phyloP scores from a whole-genome alignment of 2,329 filamentous ascomycete species.

The Penicillium psychrosexuale region DNA sequence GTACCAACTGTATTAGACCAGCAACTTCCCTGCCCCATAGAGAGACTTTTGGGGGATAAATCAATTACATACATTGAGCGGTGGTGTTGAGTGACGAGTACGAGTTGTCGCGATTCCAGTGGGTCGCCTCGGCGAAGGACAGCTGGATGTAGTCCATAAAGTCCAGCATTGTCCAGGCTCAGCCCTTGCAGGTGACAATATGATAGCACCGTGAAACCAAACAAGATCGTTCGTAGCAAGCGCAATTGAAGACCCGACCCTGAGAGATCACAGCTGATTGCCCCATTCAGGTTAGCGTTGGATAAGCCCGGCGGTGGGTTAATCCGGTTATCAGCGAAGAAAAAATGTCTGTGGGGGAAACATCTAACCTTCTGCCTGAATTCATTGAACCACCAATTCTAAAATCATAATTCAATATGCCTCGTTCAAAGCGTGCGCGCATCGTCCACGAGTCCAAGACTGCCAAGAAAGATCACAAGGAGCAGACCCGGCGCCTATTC shows the following conservation, averaged over 20 bases:
- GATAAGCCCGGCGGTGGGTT: slow-evolving; percentile 40
- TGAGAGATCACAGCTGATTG: slow-evolving; percentile 29
- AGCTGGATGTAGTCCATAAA: slow-evolving; percentile 97
- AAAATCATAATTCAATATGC: slow-evolving; percentile 59
- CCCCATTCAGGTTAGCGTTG: slow-evolving; percentile 33
- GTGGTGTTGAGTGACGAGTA: slow-evolving; percentile 84
- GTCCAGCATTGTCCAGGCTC: slow-evolving; percentile 67
- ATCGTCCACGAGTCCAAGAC: slow-evolving; percentile 88
- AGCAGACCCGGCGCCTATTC: slow-evolving; percentile 82
- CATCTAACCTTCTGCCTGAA: slow-evolving; percentile 21
- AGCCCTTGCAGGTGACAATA: slow-evolving; percentile 1
- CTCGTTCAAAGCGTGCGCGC: slow-evolving; percentile 90
- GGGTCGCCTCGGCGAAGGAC: slow-evolving; percentile 80
- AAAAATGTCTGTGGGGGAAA: slow-evolving; percentile 30
- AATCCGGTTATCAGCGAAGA: slow-evolving; percentile 40
- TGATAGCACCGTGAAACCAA: neutral
- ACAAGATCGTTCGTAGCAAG: neutral
- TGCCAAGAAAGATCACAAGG: slow-evolving; percentile 86
- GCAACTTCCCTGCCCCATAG: neutral
- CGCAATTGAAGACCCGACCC: neutral
- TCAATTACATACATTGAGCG: slow-evolving; percentile 60
- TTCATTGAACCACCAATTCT: slow-evolving; percentile 9
- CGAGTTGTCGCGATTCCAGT: slow-evolving; percentile 89
- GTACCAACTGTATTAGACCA: slow-evolving; percentile 3
- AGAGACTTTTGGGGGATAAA: neutral